Evolutionary conservation across 495 filamentous ascomycete species (phyloP), one percentile per base, ranked within the genome.

Genomic region (Neurospora terricola): DNA sequence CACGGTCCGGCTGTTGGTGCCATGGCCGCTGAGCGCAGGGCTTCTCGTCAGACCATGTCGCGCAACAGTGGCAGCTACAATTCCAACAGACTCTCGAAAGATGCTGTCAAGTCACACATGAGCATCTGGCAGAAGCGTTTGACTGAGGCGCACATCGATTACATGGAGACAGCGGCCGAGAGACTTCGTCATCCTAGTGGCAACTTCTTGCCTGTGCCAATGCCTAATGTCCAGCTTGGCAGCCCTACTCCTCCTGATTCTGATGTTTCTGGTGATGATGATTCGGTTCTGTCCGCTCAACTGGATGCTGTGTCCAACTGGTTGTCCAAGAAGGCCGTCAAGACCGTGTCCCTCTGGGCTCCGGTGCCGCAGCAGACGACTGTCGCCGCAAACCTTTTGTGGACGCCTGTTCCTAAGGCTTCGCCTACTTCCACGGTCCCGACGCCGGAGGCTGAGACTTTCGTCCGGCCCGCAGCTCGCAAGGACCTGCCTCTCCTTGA

Each of bases 241-340:
- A 88, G 84, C 72, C 84, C 85, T 7, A 88, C 84, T 68, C 86
- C 86, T 54, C 86, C 85, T 1, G 83, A 86, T 43, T 84, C 83
- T 7, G 78, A 83, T 23, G 76, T 78, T 43, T 83, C 84, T 34
- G 80, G 77, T 21, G 76, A 74, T 38, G 78, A 79, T 10, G 76
- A 70, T 9, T 68, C 68, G 9, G 38, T 68, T 70, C 12, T 69
- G 43, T 79, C 78, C 0, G 77, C 80, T 14, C 75, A 80, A 36
- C 77, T 77, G 11, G 79, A 74, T 54, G 79, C 82, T 23, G 69
- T 34, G n/a, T 68, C 73, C 3, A 48, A 62, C 16, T 71, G 69
- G 23, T 48, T 43, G 12, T n/a, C 69, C 12, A 69, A 71, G 21
- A 62, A 62, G 36, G 69, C 36, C 10, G 39, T 11, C n/a, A 34